Percentiles rank a stretch among this genome's conserved stretches.
phyloP scores from a whole-genome alignment of 257 asterid species.

The Solanum corneliomulleri region DNA sequence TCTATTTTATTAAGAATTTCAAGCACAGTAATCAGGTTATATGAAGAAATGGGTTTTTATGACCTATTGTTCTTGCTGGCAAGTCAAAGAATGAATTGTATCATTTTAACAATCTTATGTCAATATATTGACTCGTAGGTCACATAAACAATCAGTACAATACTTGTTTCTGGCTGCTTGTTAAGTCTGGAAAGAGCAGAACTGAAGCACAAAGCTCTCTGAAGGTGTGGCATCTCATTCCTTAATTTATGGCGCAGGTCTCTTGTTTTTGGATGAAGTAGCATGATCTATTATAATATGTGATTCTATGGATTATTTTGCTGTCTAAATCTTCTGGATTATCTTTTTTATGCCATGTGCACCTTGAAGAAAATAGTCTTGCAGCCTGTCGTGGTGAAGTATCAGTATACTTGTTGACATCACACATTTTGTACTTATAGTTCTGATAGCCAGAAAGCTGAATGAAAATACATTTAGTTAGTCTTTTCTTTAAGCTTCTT shows the following conservation, averaged over 20 bases:
- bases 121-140: conserved; percentile 34
- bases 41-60: not conserved
- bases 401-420: not conserved
- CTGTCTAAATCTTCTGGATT: not conserved
- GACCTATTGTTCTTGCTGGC: not conserved
- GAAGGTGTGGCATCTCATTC: conserved; percentile 32
- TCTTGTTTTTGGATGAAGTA: not conserved
- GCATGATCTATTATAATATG: not conserved
- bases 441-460: not conserved
- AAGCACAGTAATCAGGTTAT: not conserved
- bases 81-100: not conserved
- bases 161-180: conserved; percentile 94
- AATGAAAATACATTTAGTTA: not conserved
- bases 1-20: not conserved
- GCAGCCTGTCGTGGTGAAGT: not conserved
- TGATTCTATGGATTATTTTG: not conserved
- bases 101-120: not conserved
- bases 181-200: conserved; percentile 74
- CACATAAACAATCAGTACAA: conserved; percentile 92
- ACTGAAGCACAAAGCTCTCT: conserved; percentile 54
- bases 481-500: not conserved
- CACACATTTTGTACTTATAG: not conserved
- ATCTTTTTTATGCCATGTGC: not conserved
- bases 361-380: not conserved
- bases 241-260: not conserved